Evolutionary conservation across 2,329 filamentous ascomycete species (phyloP).

Genomic region (Arthrobotrys iridis): DNA sequence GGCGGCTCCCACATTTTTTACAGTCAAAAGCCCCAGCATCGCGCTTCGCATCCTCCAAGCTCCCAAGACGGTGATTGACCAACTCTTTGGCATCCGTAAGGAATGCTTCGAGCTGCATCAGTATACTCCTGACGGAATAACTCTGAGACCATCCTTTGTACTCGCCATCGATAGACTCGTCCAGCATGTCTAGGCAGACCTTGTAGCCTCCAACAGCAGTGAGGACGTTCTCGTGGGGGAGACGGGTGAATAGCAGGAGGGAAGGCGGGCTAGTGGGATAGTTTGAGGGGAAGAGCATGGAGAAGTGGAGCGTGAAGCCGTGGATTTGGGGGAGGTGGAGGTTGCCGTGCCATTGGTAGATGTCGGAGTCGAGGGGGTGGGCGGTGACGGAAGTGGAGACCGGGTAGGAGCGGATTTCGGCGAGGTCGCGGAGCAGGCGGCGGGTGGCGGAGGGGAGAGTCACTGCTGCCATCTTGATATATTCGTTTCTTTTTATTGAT

Average conservation of each 20-base stretch:
- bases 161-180: conserved; percentile 36
- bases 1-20: conserved; percentile 15
- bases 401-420: conserved; percentile 29
- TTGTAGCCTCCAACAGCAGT: conserved; percentile 49
- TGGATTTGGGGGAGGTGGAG: conserved; percentile 11
- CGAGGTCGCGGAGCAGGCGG: conserved; percentile 48
- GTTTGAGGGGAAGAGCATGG: conserved; percentile 43
- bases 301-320: conserved; percentile 43
- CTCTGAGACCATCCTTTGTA: conserved; percentile 50
- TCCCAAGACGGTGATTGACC: conserved; percentile 26
- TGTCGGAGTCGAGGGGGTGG: conserved; percentile 30
- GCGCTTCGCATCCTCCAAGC: conserved; percentile 1
- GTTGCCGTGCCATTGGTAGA: conserved; percentile 55
- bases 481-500: not conserved
- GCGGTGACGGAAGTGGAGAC: conserved; percentile 46
- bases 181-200: conserved; percentile 53
- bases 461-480: conserved; percentile 21
- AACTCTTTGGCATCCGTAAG: conserved; percentile 37
- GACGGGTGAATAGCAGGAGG: conserved; percentile 43
- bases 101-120: conserved; percentile 54
- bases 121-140: conserved; percentile 49
- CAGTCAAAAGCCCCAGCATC: conserved; percentile 15
- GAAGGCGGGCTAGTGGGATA: conserved; percentile 47
- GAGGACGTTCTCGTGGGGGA: conserved; percentile 50
- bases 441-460: conserved; percentile 48